phyloP scores from a whole-genome alignment of 1,284 basidiomycete species.

The Cryptococcus sp. region DNA sequence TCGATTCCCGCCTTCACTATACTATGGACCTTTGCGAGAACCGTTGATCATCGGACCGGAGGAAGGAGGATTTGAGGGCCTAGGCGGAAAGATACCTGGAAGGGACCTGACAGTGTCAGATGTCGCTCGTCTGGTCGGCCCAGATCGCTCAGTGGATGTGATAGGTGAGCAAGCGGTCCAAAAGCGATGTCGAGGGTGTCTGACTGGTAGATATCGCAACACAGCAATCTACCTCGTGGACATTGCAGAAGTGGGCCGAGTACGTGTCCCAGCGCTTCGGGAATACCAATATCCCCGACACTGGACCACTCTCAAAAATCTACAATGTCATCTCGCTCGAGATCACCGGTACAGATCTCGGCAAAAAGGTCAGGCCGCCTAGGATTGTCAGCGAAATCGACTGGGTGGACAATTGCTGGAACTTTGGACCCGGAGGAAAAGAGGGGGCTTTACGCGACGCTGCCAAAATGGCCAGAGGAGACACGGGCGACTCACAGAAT shows the following conservation, averaged over 20 bases:
- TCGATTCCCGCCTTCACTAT: slow-evolving; percentile 25
- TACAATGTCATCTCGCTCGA: slow-evolving; percentile 86
- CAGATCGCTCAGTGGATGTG: slow-evolving; percentile 72
- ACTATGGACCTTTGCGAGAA: slow-evolving; percentile 37
- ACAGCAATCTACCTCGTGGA: slow-evolving; percentile 77
- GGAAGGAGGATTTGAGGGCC: slow-evolving; percentile 37
- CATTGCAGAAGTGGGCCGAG: slow-evolving; percentile 79
- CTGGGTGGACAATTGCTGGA: slow-evolving; percentile 97
- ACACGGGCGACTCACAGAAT: slow-evolving; percentile 3
- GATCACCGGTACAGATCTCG: slow-evolving; percentile 69
- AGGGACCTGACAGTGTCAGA: slow-evolving; percentile 52
- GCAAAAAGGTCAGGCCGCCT: slow-evolving; percentile 72
- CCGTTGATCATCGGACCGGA: slow-evolving; percentile 37
- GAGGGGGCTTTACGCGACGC: slow-evolving; percentile 45
- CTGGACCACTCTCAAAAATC: slow-evolving; percentile 54
- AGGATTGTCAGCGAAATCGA: slow-evolving; percentile 80
- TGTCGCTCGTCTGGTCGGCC: slow-evolving; percentile 72
- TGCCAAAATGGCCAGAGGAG: not conserved
- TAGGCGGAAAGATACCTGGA: slow-evolving; percentile 43
- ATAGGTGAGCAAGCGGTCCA: slow-evolving; percentile 69
- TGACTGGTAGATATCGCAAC: slow-evolving; percentile 64
- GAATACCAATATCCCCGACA: slow-evolving; percentile 8
- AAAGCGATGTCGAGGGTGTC: slow-evolving; percentile 9
- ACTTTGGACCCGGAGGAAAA: slow-evolving; percentile 27
- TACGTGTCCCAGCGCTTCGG: slow-evolving; percentile 56